Percentiles rank a stretch among this genome's conserved stretches.
These are phyloP conservation scores for Lotmaria passim DNA, from an alignment of 208 protist genomes.

Conservation along the genomic window DNA sequence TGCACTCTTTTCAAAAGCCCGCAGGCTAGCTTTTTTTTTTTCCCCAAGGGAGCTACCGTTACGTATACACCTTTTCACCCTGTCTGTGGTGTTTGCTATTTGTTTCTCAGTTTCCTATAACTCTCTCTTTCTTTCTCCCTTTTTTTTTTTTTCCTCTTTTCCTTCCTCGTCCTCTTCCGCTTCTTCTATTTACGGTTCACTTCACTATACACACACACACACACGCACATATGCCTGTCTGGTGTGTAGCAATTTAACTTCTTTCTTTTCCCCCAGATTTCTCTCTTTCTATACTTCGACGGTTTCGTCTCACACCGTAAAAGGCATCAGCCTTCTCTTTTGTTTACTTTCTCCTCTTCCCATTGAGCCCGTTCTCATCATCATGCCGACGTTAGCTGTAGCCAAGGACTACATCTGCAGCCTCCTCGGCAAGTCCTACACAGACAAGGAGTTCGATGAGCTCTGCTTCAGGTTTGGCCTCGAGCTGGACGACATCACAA, in stretches of 20 bases:
- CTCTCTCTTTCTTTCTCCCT: neutral
- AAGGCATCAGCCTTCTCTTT: neutral
- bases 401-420: slow-evolving; percentile 76
- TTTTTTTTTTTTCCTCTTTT: neutral
- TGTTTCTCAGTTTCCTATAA: neutral
- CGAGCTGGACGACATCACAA: slow-evolving; percentile 98
- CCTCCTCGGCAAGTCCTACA: slow-evolving; percentile 85
- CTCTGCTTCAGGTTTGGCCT: slow-evolving; percentile 98
- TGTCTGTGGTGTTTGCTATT: neutral
- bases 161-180: slow-evolving; percentile 1
- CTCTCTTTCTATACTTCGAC: too few relatives aligned
- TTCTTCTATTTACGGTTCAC: too few relatives aligned
- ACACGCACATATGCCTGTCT: too few relatives aligned
- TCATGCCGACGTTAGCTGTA: slow-evolving; percentile 90
- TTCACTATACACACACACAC: too few relatives aligned
- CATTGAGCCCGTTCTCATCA: neutral
- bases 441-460: slow-evolving; percentile 95
- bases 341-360: slow-evolving; percentile 18
- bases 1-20: too few relatives aligned
- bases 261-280: slow-evolving; percentile 13
- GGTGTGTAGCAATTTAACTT: too few relatives aligned
- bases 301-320: neutral
- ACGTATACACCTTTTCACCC: too few relatives aligned
- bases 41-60: too few relatives aligned
- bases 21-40: too few relatives aligned